Evolutionary conservation across 2,329 filamentous ascomycete genomes (phyloP).

Genomic region (Stagonosporopsis chrysanthemi): DNA sequence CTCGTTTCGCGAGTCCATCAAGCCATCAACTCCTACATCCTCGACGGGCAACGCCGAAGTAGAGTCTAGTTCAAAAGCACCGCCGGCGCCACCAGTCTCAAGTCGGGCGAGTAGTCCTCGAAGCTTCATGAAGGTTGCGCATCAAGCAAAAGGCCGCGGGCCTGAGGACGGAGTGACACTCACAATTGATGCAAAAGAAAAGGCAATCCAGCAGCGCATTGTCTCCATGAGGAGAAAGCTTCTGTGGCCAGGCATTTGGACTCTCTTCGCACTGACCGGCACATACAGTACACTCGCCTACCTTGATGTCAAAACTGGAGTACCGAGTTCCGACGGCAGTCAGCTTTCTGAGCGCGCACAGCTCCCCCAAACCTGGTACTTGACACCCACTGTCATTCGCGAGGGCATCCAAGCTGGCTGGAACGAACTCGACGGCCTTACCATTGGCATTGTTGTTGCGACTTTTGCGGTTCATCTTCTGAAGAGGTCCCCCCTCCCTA

Average conservation of each 20-base stretch:
- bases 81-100: neutral
- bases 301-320: constrained; percentile 15
- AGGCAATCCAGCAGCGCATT: constrained; percentile 13
- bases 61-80: neutral
- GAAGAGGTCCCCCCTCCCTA: constrained; percentile 11
- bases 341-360: constrained; percentile 9
- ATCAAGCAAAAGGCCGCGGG: neutral
- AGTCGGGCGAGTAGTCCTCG: neutral
- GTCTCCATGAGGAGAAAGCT: constrained; percentile 13
- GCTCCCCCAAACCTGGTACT: constrained; percentile 21
- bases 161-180: neutral
- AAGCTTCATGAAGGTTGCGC: constrained; percentile 3
- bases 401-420: constrained; percentile 22
- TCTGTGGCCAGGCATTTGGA: constrained; percentile 25
- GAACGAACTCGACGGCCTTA: constrained; percentile 25
- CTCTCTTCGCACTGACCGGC: constrained; percentile 14
- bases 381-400: constrained; percentile 18
- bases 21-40: neutral
- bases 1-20: neutral
- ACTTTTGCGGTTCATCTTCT: constrained; percentile 17
- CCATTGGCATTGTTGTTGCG: constrained; percentile 19
- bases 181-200: constrained; percentile 5
- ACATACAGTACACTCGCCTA: constrained; percentile 21
- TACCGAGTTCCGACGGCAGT: constrained; percentile 1
- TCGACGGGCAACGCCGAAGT: neutral